Evolutionary conservation across 257 asterid species (phyloP), one percentile per base, ranked within the genome.

Genomic region (Jasminum sambac): DNA sequence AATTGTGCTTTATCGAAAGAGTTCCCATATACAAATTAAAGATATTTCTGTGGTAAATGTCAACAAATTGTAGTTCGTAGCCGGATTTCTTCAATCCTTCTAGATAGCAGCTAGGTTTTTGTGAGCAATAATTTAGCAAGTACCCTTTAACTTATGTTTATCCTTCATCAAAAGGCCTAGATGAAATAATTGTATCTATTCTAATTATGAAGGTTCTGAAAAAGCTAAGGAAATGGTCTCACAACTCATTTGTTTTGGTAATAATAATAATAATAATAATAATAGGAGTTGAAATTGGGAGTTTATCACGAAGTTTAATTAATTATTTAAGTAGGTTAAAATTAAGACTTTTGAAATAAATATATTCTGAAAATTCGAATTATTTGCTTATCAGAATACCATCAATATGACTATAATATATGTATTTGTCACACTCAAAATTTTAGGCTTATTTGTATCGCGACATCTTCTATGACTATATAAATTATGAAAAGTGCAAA

Each of bases 71-170:
- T 55, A 21, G 36, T 55, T 55, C 21, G 62, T 55, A 55, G 62
- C 62, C 62, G 43, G 68, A 70, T 42, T 70, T 68, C 57, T 63
- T 36, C 30, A 70, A 25, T 70, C 74, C 57, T 63, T 19, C 30
- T 34, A 34, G 46, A 10, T 26, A 44, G 30, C 39, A 65, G 62
- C 25, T 73, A 65, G 77, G 72, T 23, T 55, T 55, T 66, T 25
- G 52, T 66, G 72, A 57, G 48, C 30, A 58, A 57, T 66, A 21
- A 66, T 66, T 39, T 41, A 24, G 21, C 6, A 50, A 50, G 62
- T 19, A 19, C 34, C 21, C 0, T 14, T 40, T 9, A 55, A 55
- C 10, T 55, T 55, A 55, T 55, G 30, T 55, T 19, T 13, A 55
- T 43, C 48, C 30, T 41, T 40, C 25, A 26, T 38, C 70, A 64